Evolutionary conservation across 305 asterid species (phyloP), one percentile per base, ranked within the genome.

Genomic region (Rubia peregrina): DNA sequence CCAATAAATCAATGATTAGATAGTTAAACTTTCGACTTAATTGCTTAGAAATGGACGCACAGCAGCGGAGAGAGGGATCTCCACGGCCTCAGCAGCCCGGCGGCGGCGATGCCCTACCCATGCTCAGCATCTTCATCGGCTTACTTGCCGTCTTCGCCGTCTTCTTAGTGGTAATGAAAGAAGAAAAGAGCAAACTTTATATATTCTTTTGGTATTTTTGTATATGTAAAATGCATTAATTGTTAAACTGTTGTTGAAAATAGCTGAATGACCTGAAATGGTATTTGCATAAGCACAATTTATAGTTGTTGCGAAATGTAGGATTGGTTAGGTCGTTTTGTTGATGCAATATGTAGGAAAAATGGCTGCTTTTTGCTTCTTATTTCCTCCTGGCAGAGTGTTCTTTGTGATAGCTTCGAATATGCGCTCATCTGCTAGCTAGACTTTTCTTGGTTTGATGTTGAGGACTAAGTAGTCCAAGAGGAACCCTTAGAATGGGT

Each of bases 41-140:
- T 36, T 36, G 40, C 40, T 36, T 0, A 36, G 3, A 36, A 36
- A 36, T 36, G 40, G 40, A 89, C 67, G 76, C 85, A 14, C 91
- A 86, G 74, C 93, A 83, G 44, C 86, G 81, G 85, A 69, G 86
- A 67, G 73, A 75, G 17, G 87, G 75, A 7, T 60, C 75, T 72
- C 81, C 78, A 6, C 86, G 73, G 72, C 86, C 79, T 11, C 79
- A 65, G 12, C 81, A 73, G 24, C 69, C 67, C 9, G 79, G 71
- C 43, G 86, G 83, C 14, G 86, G 87, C 21, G 90, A 85, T 70
- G 56, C 83, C 74, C 57, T 85, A 22, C 80, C 87, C 70, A 75
- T 83, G 40, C 26, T 85, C 33, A 71, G 82, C 6, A 80, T 81
- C 79, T 74, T 90, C 10, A 42, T 83, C 12, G 56, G 76, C 74